These are phyloP conservation scores for Suhomyces emberorum DNA, from an alignment of 805 yeast genomes.

Conservation along the genomic window DNA sequence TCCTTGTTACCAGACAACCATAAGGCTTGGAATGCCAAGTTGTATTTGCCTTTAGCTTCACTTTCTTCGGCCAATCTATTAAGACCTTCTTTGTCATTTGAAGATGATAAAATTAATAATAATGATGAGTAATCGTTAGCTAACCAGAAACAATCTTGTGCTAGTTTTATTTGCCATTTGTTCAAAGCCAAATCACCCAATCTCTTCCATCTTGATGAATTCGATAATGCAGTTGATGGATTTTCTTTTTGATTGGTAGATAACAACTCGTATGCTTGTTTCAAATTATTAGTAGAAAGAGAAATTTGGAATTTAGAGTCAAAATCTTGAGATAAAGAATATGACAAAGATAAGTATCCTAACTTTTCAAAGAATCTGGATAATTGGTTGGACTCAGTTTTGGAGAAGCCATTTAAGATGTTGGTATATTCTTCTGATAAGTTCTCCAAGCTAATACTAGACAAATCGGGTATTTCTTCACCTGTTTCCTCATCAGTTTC, in stretches of 20 bases:
- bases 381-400: constrained; percentile 68
- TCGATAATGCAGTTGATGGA: constrained; percentile 42
- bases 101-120: constrained; percentile 75
- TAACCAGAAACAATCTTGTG: constrained; percentile 71
- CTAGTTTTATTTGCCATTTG: constrained; percentile 76
- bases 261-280: constrained; percentile 59
- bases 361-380: constrained; percentile 93
- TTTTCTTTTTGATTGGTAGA: constrained; percentile 37
- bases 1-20: constrained; percentile 79
- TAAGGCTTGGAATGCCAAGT: constrained; percentile 85
- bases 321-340: constrained; percentile 74
- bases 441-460: constrained; percentile 49
- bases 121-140: constrained; percentile 83
- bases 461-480: constrained; percentile 36
- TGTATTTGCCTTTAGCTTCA: constrained; percentile 71
- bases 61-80: constrained; percentile 63
- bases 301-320: constrained; percentile 94
- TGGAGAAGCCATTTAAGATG: constrained; percentile 57
- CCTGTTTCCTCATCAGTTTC: constrained; percentile 36
- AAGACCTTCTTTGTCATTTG: constrained; percentile 65
- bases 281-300: constrained; percentile 66
- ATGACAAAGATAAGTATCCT: constrained; percentile 81
- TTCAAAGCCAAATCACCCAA: constrained; percentile 84
- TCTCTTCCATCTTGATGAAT: constrained; percentile 71
- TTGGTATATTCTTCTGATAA: constrained; percentile 48